Evolutionary conservation across 192 early-diverging fungal genomes (phyloP).

Genomic region (Backusella tuberculispora): DNA sequence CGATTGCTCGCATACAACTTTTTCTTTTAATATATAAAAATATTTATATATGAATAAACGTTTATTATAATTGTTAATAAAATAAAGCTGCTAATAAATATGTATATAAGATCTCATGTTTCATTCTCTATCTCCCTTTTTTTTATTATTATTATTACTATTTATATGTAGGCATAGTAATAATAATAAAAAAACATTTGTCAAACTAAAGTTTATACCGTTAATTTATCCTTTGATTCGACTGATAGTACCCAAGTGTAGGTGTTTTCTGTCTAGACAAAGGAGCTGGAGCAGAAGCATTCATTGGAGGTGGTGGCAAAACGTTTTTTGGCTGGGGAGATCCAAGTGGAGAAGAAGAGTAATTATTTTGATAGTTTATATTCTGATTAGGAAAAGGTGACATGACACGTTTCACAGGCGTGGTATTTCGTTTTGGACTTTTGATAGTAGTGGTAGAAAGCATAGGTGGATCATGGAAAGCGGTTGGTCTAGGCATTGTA

Average conservation of each 20-base stretch:
- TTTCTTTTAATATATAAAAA: no score
- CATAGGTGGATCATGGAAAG: conserved; percentile 63
- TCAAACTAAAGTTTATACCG: no score
- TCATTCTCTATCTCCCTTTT: no score
- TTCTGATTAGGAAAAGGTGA: conserved; percentile 1
- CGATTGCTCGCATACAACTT: no score
- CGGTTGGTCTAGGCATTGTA: conserved; percentile 33
- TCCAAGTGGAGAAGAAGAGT: not conserved
- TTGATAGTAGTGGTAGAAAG: conserved; percentile 1
- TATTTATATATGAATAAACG: no score
- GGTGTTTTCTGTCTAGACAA: not conserved
- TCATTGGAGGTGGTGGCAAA: conserved; percentile 6
- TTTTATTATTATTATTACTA: no score
- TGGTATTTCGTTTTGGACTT: not conserved
- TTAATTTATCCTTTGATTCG: not conserved
- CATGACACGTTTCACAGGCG: not conserved
- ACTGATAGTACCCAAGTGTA: not conserved
- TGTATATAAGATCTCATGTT: no score
- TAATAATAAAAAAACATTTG: no score
- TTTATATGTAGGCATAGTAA: no score
- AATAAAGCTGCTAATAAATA: no score
- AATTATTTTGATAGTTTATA: not conserved
- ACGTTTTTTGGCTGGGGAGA: not conserved
- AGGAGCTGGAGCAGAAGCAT: not conserved
- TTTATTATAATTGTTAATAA: no score